These are phyloP conservation scores for Ziziphus jujuba DNA, from an alignment of 306 rosid species.

Conservation along the genomic window DNA sequence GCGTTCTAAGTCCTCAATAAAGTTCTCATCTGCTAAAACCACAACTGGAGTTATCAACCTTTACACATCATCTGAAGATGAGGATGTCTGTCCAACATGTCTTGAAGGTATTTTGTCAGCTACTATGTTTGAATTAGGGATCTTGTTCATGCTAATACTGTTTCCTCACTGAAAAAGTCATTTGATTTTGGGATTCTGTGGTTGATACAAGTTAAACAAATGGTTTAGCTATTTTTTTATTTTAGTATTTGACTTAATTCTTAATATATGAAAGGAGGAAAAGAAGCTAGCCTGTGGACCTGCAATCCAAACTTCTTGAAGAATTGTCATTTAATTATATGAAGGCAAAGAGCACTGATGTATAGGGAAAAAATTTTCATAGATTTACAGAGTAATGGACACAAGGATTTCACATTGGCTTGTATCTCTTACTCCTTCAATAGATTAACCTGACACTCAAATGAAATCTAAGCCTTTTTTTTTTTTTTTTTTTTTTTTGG, in stretches of 20 bases:
- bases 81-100: slow-evolving; percentile 95
- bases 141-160: not conserved
- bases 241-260: not conserved
- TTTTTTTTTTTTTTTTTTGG: no score
- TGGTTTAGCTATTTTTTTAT: not conserved
- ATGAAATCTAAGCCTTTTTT: no score
- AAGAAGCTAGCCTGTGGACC: not conserved
- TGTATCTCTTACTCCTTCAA: not conserved
- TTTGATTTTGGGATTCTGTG: not conserved
- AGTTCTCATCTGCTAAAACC: slow-evolving; percentile 58
- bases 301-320: no score
- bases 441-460: not conserved
- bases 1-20: slow-evolving; percentile 60
- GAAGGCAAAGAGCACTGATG: no score
- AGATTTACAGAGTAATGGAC: not conserved
- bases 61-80: slow-evolving; percentile 74
- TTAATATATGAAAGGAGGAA: not conserved
- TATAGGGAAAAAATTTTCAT: no score
- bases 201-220: no score
- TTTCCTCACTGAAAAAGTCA: not conserved
- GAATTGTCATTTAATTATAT: no score
- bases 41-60: slow-evolving; percentile 46
- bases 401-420: not conserved
- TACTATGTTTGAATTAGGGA: slow-evolving; percentile 7
- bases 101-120: slow-evolving; percentile 69